Percentiles rank a stretch among this genome's conserved stretches.
Conservation (phyloP, 2,329 filamentous ascomycete genomes). For the Cytospora piceae region DNA sequence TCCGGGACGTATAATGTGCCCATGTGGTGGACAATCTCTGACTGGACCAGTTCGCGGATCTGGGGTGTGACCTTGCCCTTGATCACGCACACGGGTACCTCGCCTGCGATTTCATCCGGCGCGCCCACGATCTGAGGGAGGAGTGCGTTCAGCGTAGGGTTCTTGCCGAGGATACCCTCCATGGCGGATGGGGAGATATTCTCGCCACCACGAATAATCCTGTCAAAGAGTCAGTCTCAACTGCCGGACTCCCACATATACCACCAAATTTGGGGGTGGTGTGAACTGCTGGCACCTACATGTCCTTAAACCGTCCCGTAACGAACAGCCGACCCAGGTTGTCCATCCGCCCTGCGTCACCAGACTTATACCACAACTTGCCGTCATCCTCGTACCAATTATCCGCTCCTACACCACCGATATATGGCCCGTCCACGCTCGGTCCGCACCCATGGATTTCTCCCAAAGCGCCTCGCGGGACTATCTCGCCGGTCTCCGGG, state of each 20-base stretch:
- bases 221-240: background rate
- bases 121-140: conserved; percentile 15
- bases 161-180: conserved; percentile 8
- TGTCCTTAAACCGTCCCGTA: conserved; percentile 19
- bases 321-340: conserved; percentile 11
- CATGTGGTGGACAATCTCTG: conserved; percentile 20
- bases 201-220: conserved; percentile 25
- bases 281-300: background rate
- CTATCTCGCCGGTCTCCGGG: conserved; percentile 17
- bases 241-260: background rate
- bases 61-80: conserved; percentile 5
- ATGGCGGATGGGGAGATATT: conserved; percentile 20
- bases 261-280: too few relatives aligned
- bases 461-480: conserved; percentile 13
- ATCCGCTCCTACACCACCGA: conserved; percentile 22
- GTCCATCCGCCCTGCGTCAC: conserved; percentile 18
- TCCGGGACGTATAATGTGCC: conserved; percentile 21
- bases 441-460: conserved; percentile 17
- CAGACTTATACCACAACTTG: conserved; percentile 21
- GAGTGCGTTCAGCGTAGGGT: conserved; percentile 6
- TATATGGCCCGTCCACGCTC: conserved; percentile 14
- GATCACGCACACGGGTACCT: conserved; percentile 20
- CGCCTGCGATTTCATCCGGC: conserved; percentile 15
- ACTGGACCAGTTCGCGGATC: conserved; percentile 17
- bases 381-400: conserved; percentile 23